Conservation (phyloP, 129 eudicot species). For the Pittosporum tobira region DNA sequence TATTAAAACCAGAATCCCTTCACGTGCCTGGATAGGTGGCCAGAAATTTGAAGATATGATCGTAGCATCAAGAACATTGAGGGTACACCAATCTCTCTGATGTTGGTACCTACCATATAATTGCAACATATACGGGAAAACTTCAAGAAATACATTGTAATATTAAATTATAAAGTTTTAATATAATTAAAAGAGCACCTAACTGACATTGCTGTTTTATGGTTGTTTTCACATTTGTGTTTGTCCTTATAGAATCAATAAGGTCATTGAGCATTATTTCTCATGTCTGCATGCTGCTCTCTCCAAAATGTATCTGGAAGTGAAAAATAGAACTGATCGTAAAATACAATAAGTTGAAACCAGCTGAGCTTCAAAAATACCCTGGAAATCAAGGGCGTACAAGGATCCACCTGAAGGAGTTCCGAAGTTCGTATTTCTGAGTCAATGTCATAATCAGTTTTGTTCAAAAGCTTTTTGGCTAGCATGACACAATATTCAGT, state of each 20-base stretch:
- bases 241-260: constrained; percentile 87
- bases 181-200: constrained; percentile 40
- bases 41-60: constrained; percentile 96
- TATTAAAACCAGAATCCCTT: not conserved
- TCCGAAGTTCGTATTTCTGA: constrained; percentile 89
- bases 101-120: constrained; percentile 30
- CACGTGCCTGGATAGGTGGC: constrained; percentile 92
- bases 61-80: constrained; percentile 63
- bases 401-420: constrained; percentile 82
- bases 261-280: constrained; percentile 99
- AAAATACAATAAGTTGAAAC: constrained; percentile 2
- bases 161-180: no score
- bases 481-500: constrained; percentile 95
- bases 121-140: not conserved
- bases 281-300: constrained; percentile 95
- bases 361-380: not conserved
- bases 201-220: constrained; percentile 45
- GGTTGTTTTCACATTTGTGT: constrained; percentile 80
- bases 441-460: constrained; percentile 94
- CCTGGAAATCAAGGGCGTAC: constrained; percentile 1
- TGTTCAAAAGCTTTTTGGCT: constrained; percentile 93
- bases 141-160: not conserved
- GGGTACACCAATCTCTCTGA: constrained; percentile 39
- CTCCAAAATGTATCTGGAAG: constrained; percentile 95
- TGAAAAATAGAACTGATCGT: constrained; percentile 8